Conservation (phyloP, 352 stramenopile species). For the Phytopythium chamaehyphon region DNA sequence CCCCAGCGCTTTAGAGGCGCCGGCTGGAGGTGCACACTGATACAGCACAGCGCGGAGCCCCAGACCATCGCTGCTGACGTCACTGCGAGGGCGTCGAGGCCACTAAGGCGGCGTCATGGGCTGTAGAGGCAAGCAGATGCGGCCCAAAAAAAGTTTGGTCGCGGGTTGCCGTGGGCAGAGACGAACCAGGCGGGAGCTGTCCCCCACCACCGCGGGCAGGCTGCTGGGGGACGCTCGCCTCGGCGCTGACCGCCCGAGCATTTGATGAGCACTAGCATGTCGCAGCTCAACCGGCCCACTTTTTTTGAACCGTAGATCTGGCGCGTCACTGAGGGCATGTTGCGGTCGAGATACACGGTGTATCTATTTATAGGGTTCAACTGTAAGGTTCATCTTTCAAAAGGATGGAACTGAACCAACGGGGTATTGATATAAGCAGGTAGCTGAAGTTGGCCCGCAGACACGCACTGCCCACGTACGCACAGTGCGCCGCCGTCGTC, state of each 20-base stretch:
- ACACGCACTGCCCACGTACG: neutral
- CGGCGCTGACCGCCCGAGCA: no score
- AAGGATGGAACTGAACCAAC: neutral
- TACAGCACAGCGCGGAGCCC: neutral
- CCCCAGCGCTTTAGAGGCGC: neutral
- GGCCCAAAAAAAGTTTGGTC: no score
- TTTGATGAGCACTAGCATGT: slow-evolving; percentile 1
- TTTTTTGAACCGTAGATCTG: neutral
- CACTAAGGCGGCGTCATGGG: neutral
- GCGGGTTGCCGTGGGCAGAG: neutral
- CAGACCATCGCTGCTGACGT: neutral
- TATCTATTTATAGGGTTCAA: neutral
- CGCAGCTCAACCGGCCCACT: neutral
- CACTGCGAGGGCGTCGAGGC: neutral
- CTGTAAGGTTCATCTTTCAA: neutral
- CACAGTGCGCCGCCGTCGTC: neutral
- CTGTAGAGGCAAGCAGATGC: no score
- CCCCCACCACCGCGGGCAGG: neutral
- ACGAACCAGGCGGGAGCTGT: neutral
- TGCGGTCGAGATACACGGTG: no score
- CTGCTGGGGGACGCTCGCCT: slow-evolving; percentile 1
- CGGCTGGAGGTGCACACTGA: neutral
- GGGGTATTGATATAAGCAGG: neutral
- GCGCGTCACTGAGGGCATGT: neutral
- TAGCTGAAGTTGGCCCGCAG: neutral